Evolutionary conservation across 768 basidiomycete genomes (phyloP).

Genomic region (Hericium erinaceus): DNA sequence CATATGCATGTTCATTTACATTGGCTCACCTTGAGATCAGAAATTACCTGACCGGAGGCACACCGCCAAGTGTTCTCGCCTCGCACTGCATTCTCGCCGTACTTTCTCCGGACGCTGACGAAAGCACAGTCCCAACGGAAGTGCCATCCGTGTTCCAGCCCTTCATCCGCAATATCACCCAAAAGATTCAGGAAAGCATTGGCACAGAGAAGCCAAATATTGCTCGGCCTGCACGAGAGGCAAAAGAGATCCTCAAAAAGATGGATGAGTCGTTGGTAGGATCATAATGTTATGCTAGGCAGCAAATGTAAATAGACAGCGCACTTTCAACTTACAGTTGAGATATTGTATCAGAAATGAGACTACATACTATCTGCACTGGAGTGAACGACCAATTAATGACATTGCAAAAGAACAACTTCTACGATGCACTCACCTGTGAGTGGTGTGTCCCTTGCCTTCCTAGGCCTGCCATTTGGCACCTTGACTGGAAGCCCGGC

Average conservation of each 20-base stretch:
- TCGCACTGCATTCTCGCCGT: conserved; percentile 53
- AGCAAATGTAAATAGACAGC: no score
- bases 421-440: no score
- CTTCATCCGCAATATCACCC: conserved; percentile 51
- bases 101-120: conserved; percentile 41
- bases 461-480: no score
- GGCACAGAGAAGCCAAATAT: conserved; percentile 63
- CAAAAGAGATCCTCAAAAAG: conserved; percentile 51
- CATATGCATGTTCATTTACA: neutral
- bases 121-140: conserved; percentile 17
- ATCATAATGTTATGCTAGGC: neutral
- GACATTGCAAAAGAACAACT: no score
- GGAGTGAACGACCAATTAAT: no score
- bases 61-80: conserved; percentile 53
- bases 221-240: conserved; percentile 74
- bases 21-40: conserved; percentile 23
- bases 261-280: conserved; percentile 4
- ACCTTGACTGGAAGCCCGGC: no score
- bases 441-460: no score
- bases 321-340: no score
- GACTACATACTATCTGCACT: no score
- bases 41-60: conserved; percentile 54
- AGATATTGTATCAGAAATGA: no score
- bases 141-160: conserved; percentile 53
- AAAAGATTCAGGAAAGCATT: conserved; percentile 64